These are phyloP conservation scores for Exophiala sideris DNA, from an alignment of 2,329 filamentous ascomycete species.

Conservation along the genomic window DNA sequence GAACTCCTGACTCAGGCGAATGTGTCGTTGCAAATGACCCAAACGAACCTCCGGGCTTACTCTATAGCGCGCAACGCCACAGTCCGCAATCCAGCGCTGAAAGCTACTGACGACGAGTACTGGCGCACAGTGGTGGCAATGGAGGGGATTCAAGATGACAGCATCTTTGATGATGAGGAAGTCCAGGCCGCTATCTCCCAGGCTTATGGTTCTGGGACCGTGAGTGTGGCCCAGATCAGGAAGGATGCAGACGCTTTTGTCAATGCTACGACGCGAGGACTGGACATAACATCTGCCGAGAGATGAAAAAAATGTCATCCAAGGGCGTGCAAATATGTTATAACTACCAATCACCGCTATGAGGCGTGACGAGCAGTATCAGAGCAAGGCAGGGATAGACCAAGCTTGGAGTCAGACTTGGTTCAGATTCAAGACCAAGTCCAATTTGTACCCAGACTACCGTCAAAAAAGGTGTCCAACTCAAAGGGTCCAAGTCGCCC, in stretches of 20 bases:
- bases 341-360: no score
- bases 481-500: no score
- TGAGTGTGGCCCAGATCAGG: conserved; percentile 42
- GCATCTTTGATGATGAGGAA: conserved; percentile 68
- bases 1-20: conserved; percentile 45
- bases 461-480: no score
- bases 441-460: no score
- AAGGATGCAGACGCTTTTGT: conserved; percentile 45
- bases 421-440: no score
- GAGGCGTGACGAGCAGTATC: no score
- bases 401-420: not conserved
- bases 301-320: no score
- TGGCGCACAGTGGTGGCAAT: conserved; percentile 66
- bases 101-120: conserved; percentile 65
- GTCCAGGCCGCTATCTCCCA: conserved; percentile 63
- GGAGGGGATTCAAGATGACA: conserved; percentile 62
- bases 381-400: not conserved
- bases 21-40: conserved; percentile 55
- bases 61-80: conserved; percentile 78
- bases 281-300: conserved; percentile 29
- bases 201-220: conserved; percentile 57
- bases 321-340: no score
- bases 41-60: conserved; percentile 67
- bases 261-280: conserved; percentile 39
- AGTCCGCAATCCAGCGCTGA: conserved; percentile 67